Evolutionary conservation across 305 asterid genomes (phyloP).

Genomic region (Stenogyne calaminthoides): DNA sequence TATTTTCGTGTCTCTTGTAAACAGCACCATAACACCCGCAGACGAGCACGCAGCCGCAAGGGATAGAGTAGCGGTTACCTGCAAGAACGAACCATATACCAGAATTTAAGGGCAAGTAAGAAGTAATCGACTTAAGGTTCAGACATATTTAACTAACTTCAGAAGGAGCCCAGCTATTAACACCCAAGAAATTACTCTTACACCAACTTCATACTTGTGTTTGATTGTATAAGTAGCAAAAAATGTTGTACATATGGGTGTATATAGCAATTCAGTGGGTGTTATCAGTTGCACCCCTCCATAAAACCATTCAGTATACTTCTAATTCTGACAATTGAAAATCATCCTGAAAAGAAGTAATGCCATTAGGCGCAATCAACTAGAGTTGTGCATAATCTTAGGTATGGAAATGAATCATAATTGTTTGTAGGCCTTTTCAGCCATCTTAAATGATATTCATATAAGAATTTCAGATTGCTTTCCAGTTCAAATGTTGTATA

Average conservation of each 20-base stretch:
- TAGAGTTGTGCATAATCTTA: neutral
- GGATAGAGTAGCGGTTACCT: slow-evolving; percentile 85
- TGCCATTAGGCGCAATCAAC: neutral
- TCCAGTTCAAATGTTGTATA: neutral
- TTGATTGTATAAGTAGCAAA: too few species aligned
- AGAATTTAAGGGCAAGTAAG: neutral
- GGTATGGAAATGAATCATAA: neutral
- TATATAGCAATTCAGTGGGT: too few species aligned
- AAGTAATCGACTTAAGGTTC: neutral
- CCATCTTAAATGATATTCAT: neutral
- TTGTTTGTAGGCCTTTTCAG: neutral
- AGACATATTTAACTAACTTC: neutral
- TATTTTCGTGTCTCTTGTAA: slow-evolving; percentile 56
- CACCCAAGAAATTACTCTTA: too few species aligned
- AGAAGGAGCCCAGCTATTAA: neutral
- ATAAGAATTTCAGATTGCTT: neutral
- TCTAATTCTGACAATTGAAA: neutral
- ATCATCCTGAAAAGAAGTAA: neutral
- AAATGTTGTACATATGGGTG: too few species aligned
- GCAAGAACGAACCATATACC: slow-evolving; percentile 29
- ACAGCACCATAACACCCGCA: slow-evolving; percentile 77
- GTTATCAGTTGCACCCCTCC: too few species aligned
- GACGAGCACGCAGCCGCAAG: slow-evolving; percentile 93
- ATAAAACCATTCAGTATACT: too few species aligned
- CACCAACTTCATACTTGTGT: too few species aligned